A percentile compares a stretch with the other conserved stretches of the same genome.
phyloP scores from a whole-genome alignment of 176 grass and related monocot genomes.

The Secale cereale region DNA sequence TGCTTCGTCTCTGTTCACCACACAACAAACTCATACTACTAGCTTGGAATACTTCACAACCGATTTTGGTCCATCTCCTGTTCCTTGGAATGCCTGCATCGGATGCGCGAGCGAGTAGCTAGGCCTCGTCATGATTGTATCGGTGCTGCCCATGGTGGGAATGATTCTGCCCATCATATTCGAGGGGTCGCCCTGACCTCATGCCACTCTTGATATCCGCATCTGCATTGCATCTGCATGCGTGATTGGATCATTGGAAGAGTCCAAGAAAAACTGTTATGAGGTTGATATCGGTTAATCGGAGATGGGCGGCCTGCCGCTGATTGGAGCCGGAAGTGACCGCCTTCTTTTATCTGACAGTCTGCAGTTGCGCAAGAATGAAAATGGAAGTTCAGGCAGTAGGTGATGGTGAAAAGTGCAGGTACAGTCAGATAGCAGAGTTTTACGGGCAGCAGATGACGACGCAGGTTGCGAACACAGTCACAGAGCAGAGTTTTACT shows the following conservation, averaged over 20 bases:
- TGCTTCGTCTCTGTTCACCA: not conserved
- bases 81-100: not conserved
- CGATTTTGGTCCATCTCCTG: not conserved
- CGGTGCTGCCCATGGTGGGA: not conserved
- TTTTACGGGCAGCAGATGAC: not conserved
- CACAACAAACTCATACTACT: not conserved
- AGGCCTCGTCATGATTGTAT: not conserved
- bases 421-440: not conserved
- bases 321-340: not conserved
- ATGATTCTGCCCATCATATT: slow-evolving; percentile 33
- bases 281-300: not conserved
- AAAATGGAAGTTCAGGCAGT: not conserved
- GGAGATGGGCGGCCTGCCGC: not conserved
- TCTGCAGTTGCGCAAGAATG: not conserved
- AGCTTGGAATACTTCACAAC: not conserved
- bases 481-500: not conserved
- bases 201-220: not conserved
- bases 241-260: slow-evolving; percentile 6
- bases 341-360: too few relatives aligned
- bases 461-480: not conserved
- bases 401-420: slow-evolving; percentile 11
- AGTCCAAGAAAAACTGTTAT: slow-evolving; percentile 7
- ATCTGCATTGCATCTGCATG: too few relatives aligned
- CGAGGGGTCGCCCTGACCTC: not conserved
- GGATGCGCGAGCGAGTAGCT: not conserved